A percentile compares a stretch with the other conserved stretches of the same genome.
phyloP scores from a whole-genome alignment of 257 asterid species.

The Solanum etuberosum region DNA sequence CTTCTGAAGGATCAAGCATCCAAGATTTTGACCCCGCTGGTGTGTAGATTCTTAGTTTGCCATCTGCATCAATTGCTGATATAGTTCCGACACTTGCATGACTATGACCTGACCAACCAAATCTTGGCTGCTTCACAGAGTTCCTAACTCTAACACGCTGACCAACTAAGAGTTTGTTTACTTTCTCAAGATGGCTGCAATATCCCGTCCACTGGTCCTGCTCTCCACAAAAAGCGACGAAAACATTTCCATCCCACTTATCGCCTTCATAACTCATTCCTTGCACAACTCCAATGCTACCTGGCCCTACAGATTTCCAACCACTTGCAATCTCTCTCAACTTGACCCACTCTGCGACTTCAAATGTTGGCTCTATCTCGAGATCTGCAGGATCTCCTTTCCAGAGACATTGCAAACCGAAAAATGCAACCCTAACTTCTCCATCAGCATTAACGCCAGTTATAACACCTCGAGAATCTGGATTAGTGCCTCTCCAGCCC shows the following conservation, averaged over 20 bases:
- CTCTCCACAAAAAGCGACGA: constrained; percentile 86
- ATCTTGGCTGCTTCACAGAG: constrained; percentile 75
- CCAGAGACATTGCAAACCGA: constrained; percentile 76
- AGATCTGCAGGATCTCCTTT: constrained; percentile 93
- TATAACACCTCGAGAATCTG: constrained; percentile 66
- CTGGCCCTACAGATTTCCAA: constrained; percentile 76
- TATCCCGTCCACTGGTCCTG: constrained; percentile 77
- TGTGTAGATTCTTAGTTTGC: constrained; percentile 81
- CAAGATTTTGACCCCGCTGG: constrained; percentile 83
- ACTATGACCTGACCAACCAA: constrained; percentile 93
- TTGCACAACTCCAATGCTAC: constrained; percentile 83
- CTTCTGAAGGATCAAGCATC: constrained; percentile 91
- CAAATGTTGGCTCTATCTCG: constrained; percentile 55
- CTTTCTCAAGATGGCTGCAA: constrained; percentile 37
- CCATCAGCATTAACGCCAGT: constrained; percentile 73
- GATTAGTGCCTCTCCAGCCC: constrained; percentile 93
- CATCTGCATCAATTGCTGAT: constrained; percentile 86
- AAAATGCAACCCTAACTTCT: constrained; percentile 69
- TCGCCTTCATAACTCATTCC: constrained; percentile 63
- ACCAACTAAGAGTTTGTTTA: constrained; percentile 45
- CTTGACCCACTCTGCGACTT: constrained; percentile 89
- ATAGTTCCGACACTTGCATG: constrained; percentile 66
- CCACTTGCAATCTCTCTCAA: constrained; percentile 33
- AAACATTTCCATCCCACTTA: constrained; percentile 50
- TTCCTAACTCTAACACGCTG: constrained; percentile 54